These are phyloP conservation scores for Sisymbrium altissimum DNA, from an alignment of 345 rosid genomes.

Conservation along the genomic window DNA sequence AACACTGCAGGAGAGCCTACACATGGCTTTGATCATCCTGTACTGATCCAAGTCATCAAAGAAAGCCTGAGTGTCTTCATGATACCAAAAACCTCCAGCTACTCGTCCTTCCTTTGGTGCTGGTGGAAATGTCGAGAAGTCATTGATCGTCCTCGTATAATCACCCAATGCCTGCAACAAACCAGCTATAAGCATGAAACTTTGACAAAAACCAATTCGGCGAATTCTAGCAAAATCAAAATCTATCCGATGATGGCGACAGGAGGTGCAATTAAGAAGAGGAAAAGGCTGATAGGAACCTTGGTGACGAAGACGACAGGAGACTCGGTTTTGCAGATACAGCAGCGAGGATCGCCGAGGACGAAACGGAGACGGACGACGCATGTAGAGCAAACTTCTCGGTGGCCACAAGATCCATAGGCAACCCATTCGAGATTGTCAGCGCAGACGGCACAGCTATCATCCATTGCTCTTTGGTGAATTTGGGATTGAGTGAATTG, in stretches of 20 bases:
- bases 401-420: conserved; percentile 90
- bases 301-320: conserved; percentile 74
- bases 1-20: conserved; percentile 82
- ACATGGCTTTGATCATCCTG: conserved; percentile 97
- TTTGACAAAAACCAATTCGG: not conserved
- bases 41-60: conserved; percentile 93
- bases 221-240: not conserved
- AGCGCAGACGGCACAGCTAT: conserved; percentile 91
- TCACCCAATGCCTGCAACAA: conserved; percentile 78
- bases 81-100: conserved; percentile 76
- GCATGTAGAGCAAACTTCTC: conserved; percentile 89
- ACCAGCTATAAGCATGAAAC: not conserved
- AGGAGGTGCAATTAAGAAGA: not conserved
- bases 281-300: conserved; percentile 44
- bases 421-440: conserved; percentile 92
- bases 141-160: conserved; percentile 81
- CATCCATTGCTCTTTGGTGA: conserved; percentile 56
- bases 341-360: conserved; percentile 79
- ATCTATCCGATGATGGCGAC: not conserved
- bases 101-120: conserved; percentile 80
- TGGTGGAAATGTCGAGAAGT: conserved; percentile 74
- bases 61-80: conserved; percentile 79
- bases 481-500: not conserved
- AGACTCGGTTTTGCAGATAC: conserved; percentile 86
- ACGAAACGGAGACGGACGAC: conserved; percentile 89